A percentile compares a stretch with the other conserved stretches of the same genome.
phyloP scores from a whole-genome alignment of 345 rosid genomes.

The Eucalyptus tenuipes region DNA sequence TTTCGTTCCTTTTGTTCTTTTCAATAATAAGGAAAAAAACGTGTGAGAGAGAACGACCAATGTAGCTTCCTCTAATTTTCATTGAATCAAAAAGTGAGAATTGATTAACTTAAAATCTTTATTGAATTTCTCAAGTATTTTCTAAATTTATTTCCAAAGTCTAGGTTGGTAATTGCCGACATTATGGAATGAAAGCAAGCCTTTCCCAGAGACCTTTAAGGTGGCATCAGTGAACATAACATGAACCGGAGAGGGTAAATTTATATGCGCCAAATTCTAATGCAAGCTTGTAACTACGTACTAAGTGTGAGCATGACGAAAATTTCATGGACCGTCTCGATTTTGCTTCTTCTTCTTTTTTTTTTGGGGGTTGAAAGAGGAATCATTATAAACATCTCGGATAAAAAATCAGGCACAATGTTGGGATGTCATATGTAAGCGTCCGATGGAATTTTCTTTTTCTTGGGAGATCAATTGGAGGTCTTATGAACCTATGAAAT shows the following conservation, averaged over 20 bases:
- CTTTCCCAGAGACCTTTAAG: neutral
- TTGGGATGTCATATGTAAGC: neutral
- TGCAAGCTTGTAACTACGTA: neutral
- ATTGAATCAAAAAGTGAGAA: neutral
- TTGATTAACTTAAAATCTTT: neutral
- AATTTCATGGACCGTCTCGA: too few species aligned
- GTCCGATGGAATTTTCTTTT: neutral
- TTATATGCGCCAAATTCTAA: neutral
- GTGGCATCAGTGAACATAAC: neutral
- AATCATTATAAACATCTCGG: neutral
- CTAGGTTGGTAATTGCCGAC: neutral
- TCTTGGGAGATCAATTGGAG: neutral
- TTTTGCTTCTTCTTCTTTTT: too few species aligned
- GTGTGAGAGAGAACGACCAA: neutral
- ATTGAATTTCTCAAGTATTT: neutral
- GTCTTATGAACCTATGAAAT: neutral
- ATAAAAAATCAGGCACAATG: neutral
- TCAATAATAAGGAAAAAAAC: neutral
- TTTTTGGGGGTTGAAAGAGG: neutral
- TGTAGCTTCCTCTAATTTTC: neutral
- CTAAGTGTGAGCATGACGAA: neutral
- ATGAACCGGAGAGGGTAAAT: neutral
- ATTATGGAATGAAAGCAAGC: neutral
- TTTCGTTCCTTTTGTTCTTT: neutral
- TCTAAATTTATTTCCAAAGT: neutral